Conservation (phyloP, 371 early-diverging fungal genomes). For the Dinochytrium kinnereticum region DNA sequence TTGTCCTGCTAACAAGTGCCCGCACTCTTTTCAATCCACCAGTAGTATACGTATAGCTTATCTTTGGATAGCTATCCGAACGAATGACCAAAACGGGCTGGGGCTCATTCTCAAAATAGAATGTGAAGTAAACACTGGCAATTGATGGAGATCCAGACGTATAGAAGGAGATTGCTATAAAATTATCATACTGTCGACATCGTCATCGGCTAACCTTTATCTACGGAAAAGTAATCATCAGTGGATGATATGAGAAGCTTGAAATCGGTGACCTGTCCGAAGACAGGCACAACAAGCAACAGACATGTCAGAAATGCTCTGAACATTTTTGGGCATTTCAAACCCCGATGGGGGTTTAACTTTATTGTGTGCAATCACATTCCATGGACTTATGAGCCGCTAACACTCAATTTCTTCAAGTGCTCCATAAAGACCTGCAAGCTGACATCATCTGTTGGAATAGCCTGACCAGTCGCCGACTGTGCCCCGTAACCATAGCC, state of each 20-base stretch:
- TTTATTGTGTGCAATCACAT: no score
- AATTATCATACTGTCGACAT: background rate
- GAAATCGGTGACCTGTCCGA: no score
- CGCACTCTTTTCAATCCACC: background rate
- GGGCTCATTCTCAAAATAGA: background rate
- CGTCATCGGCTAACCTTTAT: no score
- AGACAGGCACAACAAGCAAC: no score
- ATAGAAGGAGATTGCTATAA: background rate
- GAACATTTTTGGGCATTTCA: no score
- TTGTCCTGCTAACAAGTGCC: background rate
- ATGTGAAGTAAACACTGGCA: background rate
- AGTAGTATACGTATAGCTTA: background rate
- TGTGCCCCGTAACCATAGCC: conserved; percentile 63
- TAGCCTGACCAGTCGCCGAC: conserved; percentile 76
- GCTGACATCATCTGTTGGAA: conserved; percentile 97
- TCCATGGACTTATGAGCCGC: conserved; percentile 33
- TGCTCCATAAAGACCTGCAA: conserved; percentile 97
- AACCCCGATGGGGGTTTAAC: no score
- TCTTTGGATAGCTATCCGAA: background rate
- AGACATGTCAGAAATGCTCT: no score
- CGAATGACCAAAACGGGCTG: background rate
- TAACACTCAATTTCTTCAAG: conserved; percentile 81
- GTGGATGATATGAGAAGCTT: no score
- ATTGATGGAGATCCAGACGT: background rate
- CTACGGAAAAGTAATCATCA: no score